Evolutionary conservation across 495 filamentous ascomycete genomes (phyloP).

Genomic region (Podospora pseudopauciseta): DNA sequence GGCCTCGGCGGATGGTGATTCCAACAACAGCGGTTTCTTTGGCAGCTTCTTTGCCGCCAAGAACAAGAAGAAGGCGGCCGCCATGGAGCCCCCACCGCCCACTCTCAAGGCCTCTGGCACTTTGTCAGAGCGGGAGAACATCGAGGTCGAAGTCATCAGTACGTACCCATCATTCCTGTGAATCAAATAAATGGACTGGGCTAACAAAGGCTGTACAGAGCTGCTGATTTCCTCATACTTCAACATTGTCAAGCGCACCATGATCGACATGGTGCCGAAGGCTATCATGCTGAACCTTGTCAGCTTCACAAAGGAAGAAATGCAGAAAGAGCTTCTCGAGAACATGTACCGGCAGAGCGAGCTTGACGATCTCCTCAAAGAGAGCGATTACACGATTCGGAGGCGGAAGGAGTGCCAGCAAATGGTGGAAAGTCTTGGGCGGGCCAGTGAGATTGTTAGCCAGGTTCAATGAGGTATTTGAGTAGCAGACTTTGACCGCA

Average conservation of each 20-base stretch:
- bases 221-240: constrained; percentile 95
- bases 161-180: constrained; percentile 38
- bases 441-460: constrained; percentile 93
- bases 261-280: constrained; percentile 99
- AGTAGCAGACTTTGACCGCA: background rate
- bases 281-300: constrained; percentile 98
- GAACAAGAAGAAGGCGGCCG: constrained; percentile 99
- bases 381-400: constrained; percentile 94
- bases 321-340: constrained; percentile 97
- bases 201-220: constrained; percentile 50
- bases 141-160: constrained; percentile 99
- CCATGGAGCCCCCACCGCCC: constrained; percentile 93
- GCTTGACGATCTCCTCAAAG: constrained; percentile 91
- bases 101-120: constrained; percentile 90
- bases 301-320: constrained; percentile 93
- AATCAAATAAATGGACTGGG: background rate
- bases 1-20: constrained; percentile 46
- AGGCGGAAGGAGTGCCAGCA: constrained; percentile 97
- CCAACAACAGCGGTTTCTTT: constrained; percentile 75
- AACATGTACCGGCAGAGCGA: constrained; percentile 91
- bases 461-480: constrained; percentile 73
- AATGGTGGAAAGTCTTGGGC: constrained; percentile 90
- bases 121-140: constrained; percentile 83
- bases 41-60: constrained; percentile 96
- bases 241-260: constrained; percentile 94